Percentiles rank a stretch among this genome's conserved stretches.
phyloP scores from a whole-genome alignment of 805 yeast species.

The Cephaloascus fragrans region DNA sequence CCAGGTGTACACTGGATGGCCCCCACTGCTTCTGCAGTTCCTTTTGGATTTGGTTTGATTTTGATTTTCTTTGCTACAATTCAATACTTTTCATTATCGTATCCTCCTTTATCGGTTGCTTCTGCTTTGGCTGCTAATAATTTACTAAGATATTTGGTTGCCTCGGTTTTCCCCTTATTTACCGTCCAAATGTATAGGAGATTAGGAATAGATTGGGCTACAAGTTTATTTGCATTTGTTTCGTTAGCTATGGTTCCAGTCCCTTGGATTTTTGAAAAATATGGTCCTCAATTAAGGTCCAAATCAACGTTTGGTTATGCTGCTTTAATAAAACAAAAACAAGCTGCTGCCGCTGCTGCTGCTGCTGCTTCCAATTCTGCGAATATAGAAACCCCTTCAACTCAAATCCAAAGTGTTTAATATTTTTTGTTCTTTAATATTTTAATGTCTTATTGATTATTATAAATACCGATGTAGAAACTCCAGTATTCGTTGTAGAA shows the following conservation, averaged over 20 bases:
- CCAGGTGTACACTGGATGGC: constrained; percentile 62
- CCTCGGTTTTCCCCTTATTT: constrained; percentile 78
- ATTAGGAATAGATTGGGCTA: constrained; percentile 73
- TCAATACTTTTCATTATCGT: constrained; percentile 59
- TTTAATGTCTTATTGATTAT: too few relatives aligned
- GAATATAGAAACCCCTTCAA: not conserved
- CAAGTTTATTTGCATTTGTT: constrained; percentile 55
- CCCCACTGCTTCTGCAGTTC: constrained; percentile 67
- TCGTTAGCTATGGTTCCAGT: constrained; percentile 64
- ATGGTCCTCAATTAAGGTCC: constrained; percentile 49
- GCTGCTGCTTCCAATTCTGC: constrained; percentile 1
- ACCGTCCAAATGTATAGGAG: constrained; percentile 74
- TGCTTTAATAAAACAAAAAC: constrained; percentile 21
- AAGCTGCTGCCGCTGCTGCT: constrained; percentile 12
- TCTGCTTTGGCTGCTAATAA: constrained; percentile 89
- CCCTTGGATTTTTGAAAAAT: constrained; percentile 57
- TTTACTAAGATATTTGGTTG: constrained; percentile 61
- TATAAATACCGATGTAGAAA: too few relatives aligned
- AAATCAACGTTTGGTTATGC: constrained; percentile 51
- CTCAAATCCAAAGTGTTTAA: not conserved
- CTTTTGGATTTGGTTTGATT: constrained; percentile 68
- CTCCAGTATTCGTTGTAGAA: too few relatives aligned
- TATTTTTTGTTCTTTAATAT: not conserved
- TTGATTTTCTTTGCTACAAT: constrained; percentile 63
- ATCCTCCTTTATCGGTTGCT: constrained; percentile 70